Evolutionary conservation across 306 rosid species (phyloP).

Genomic region (Trichosanthes truncata): DNA sequence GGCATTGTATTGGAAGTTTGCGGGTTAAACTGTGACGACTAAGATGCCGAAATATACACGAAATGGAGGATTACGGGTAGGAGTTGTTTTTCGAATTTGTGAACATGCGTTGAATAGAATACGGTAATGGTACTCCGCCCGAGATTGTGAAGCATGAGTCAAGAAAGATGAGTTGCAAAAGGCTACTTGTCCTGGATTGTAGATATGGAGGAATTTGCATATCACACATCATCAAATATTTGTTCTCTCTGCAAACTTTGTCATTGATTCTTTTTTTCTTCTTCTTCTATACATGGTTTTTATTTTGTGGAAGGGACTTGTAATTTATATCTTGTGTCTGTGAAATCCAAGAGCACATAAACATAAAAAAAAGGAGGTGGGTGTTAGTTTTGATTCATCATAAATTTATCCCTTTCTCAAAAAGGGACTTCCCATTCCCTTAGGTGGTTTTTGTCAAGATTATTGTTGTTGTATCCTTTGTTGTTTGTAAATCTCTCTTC

Average conservation of each 20-base stretch:
- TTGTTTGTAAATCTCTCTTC: conserved; percentile 14
- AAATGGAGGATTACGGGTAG: not conserved
- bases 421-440: not conserved
- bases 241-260: conserved; percentile 7
- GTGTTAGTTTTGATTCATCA: conserved; percentile 6
- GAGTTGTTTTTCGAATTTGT: conserved; percentile 16
- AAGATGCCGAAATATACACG: conserved; percentile 10
- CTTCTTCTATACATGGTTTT: not conserved
- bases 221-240: conserved; percentile 10
- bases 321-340: conserved; percentile 6
- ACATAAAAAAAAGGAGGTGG: not conserved
- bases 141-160: not conserved
- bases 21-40: conserved; percentile 64
- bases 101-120: not conserved
- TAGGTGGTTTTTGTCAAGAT: conserved; percentile 1
- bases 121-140: not conserved
- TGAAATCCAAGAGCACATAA: conserved; percentile 12
- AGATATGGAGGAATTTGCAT: conserved; percentile 1
- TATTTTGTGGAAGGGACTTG: conserved; percentile 8
- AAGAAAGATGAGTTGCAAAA: conserved; percentile 8
- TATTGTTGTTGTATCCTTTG: conserved; percentile 8
- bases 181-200: conserved; percentile 12
- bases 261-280: conserved; percentile 10
- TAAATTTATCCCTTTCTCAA: not conserved
- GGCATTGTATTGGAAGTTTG: conserved; percentile 70